These are phyloP conservation scores for Tuber umbilicatum DNA, from an alignment of 495 filamentous ascomycete genomes.

Conservation along the genomic window DNA sequence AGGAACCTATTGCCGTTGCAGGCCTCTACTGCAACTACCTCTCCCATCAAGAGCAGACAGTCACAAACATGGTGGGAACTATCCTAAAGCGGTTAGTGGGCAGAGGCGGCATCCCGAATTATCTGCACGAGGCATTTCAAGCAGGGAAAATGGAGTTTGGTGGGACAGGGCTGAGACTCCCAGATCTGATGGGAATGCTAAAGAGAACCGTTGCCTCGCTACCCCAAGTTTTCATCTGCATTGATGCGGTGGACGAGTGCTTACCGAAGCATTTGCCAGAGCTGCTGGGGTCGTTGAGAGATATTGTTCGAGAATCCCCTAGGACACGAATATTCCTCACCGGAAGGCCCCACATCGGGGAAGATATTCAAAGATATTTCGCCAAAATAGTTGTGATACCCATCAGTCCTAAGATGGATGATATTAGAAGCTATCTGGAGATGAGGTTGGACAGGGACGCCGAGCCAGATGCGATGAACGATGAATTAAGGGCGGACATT, in stretches of 20 bases:
- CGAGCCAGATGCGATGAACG: background rate
- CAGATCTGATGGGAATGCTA: background rate
- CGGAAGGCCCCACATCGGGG: background rate
- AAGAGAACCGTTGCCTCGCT: background rate
- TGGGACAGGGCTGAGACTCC: background rate
- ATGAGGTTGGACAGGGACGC: background rate
- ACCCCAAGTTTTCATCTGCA: background rate
- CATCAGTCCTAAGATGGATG: background rate
- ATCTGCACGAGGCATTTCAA: background rate
- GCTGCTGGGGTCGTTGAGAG: background rate
- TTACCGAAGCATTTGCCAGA: background rate
- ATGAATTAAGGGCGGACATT: background rate
- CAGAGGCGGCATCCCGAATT: background rate
- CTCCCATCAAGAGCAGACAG: background rate
- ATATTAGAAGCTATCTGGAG: background rate
- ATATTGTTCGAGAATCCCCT: background rate
- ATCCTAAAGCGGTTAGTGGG: background rate
- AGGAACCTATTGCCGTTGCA: background rate
- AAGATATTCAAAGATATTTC: background rate
- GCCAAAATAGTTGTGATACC: background rate
- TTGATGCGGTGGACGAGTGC: background rate
- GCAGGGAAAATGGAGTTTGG: background rate
- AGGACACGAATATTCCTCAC: background rate
- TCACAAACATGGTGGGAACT: background rate
- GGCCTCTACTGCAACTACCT: background rate